Base-by-base conservation (phyloP, 108 stramenopile genomes). In the Skeletonema grethae region DNA sequence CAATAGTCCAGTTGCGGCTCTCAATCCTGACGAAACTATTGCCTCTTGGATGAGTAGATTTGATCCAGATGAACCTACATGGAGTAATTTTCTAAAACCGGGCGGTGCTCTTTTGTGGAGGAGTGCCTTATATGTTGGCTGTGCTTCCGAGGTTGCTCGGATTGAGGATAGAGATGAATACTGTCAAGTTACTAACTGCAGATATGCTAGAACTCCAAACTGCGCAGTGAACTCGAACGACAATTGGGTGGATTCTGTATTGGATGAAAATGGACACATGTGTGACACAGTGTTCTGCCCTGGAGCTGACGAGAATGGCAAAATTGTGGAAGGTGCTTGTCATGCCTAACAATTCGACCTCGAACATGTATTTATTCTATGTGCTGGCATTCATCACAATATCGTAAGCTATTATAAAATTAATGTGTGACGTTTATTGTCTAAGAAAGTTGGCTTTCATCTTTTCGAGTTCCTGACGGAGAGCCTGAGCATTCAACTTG, bases 401-500 rank as follows among this genome's bases (percentile, higher is more conserved):
- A 28, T 28, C 25, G 25, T 28, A 18, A 48, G 46, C 46, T 48
- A 48, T 53, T 22, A 43, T 43, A 53, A 53, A 53, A 53, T 53
- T 53, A 22, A 53, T 53, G 50, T 48, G 18, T 53, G 20, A 53
- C 22, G 50, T 53, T n/a, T 43, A 43, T 4, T n/a, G 15, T 43
- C 41, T 3, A 43, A 43, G 41, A n/a, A 43, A 43, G 13, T n/a
- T 43, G 41, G 41, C 41, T 15, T 43, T 43, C 41, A 43, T 43
- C 41, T 15, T 43, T 53, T 53, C 50, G 22, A 53, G 18, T 53
- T 53, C 50, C 22, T 53, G 50, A 22, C 50, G 50, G 16, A 53
- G 50, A 20, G 50, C 50, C 22, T 53, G 50, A 22, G 50, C 50
- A 53, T 53, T 53, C 50, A 53, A 24, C 50, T 22, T 53, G n/a